Percentiles rank a stretch among this genome's conserved stretches.
phyloP scores from a whole-genome alignment of 2,329 filamentous ascomycete species.

The Pseudopyrenochaeta lycopersici region DNA sequence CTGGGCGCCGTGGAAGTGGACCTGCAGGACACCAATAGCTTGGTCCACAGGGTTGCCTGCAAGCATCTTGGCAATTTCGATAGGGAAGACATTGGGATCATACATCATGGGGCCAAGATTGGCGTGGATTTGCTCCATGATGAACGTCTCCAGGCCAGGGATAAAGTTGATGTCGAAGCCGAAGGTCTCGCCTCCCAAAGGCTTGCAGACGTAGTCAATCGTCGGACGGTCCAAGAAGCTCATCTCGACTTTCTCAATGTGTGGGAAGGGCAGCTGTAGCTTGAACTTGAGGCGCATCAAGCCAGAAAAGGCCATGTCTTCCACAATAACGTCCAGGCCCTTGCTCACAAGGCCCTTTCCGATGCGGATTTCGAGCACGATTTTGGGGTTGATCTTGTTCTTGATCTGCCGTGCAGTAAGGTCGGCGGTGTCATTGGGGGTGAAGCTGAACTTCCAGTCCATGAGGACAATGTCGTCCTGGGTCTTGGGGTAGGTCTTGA shows the following conservation, averaged over 20 bases:
- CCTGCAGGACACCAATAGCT: constrained; percentile 90
- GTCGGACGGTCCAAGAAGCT: constrained; percentile 89
- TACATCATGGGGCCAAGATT: constrained; percentile 98
- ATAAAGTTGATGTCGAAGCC: constrained; percentile 99
- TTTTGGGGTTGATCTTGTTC: constrained; percentile 96
- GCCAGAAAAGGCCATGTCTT: constrained; percentile 95
- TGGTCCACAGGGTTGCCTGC: constrained; percentile 93
- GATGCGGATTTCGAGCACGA: constrained; percentile 92
- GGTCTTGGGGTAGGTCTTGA: constrained; percentile 96
- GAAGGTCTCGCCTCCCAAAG: constrained; percentile 91
- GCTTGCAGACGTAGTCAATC: constrained; percentile 98
- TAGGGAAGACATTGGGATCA: constrained; percentile 94
- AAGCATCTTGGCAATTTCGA: constrained; percentile 98
- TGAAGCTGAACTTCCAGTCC: constrained; percentile 99
- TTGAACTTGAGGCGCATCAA: constrained; percentile 98
- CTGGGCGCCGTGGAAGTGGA: constrained; percentile 89
- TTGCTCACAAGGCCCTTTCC: constrained; percentile 98
- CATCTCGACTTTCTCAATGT: constrained; percentile 93
- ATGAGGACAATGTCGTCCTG: constrained; percentile 96
- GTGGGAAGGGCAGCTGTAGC: constrained; percentile 93
- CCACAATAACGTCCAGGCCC: constrained; percentile 94
- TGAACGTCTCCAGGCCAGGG: constrained; percentile 90
- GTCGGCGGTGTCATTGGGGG: constrained; percentile 90
- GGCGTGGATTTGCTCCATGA: constrained; percentile 93
- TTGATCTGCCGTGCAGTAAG: constrained; percentile 89